Base-by-base conservation (phyloP, 768 basidiomycete species). In the Pleurotus cornucopiae region DNA sequence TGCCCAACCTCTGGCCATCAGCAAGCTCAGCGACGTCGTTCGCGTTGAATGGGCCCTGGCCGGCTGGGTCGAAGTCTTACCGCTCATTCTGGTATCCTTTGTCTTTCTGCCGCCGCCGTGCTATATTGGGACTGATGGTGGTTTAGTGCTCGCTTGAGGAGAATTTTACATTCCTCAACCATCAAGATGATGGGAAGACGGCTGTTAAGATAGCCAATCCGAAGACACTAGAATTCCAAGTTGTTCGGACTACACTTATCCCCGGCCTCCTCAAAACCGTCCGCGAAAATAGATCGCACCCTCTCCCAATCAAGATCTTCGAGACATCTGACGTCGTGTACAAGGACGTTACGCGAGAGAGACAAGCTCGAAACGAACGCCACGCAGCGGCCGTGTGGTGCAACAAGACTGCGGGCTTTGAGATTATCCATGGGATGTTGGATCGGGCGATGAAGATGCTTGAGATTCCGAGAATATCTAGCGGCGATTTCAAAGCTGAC, bases 401-500 rank as follows among this genome's bases (percentile, higher is more conserved):
- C 72, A 96, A 96, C 71, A 92, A 92, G 74, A 91, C 88, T 12
- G 97, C 95, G 38, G 95, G 95, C 3, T 99, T 99, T 67, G 95
- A 99, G 76, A 82, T 96, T 58, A 87, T 95, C 9, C 97, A 98
- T 69, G 97, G 97, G 34, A 75, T 98, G 72, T 73, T 99, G 61
- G 94, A 98, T 72, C 80, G 95, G 49, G 82, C 91, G 38, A 98
- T 99, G 97, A 89, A 87, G 69, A 94, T 97, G 82, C 75, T 99
- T 18, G 96, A 97, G 61, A 81, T 99, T 37, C 89, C 93, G 39
- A 81, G 86, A 61, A 89, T 98, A 55, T 70, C 75, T 18, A 81
- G 75, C 57, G 70, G 65, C 30, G 81, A 89, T 63, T 72, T 65
- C 38, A 75, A 80, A 58, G 83, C 84, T 25, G 68, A 73, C 49